Conservation (phyloP, 1,139 yeast species). For the Taphrina wiesneri region DNA sequence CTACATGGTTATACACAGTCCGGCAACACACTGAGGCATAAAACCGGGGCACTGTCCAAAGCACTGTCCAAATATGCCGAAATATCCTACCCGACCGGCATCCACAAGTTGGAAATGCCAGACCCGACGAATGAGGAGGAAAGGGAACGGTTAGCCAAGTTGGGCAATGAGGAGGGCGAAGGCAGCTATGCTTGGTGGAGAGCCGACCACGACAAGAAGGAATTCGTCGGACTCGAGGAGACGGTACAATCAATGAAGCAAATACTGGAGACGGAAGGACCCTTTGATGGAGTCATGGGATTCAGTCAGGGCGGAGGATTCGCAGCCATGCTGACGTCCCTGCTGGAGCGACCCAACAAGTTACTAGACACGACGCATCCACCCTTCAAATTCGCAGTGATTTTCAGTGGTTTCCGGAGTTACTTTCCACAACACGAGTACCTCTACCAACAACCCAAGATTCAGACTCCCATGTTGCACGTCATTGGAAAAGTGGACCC, state of each 20-base stretch:
- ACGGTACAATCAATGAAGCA: slow-evolving; percentile 19
- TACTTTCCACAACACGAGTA: slow-evolving; percentile 56
- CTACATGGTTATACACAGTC: slow-evolving; percentile 34
- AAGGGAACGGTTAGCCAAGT: slow-evolving; percentile 25
- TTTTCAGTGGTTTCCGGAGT: slow-evolving; percentile 76
- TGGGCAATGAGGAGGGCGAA: slow-evolving; percentile 34
- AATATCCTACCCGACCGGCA: slow-evolving; percentile 24
- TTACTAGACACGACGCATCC: slow-evolving; percentile 45
- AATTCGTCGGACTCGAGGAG: slow-evolving; percentile 17
- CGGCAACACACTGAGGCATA: slow-evolving; percentile 31
- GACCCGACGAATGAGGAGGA: slow-evolving; percentile 31
- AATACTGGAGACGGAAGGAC: slow-evolving; percentile 71
- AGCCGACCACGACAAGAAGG: slow-evolving; percentile 23
- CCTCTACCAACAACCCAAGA: slow-evolving; percentile 48
- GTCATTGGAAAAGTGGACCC: slow-evolving; percentile 87
- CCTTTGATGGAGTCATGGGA: slow-evolving; percentile 84
- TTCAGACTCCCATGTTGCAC: slow-evolving; percentile 65
- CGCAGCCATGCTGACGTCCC: slow-evolving; percentile 48
- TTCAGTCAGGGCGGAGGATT: slow-evolving; percentile 94
- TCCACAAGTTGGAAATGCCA: slow-evolving; percentile 18
- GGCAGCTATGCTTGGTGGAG: slow-evolving; percentile 35
- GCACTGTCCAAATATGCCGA: slow-evolving; percentile 25
- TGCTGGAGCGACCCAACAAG: slow-evolving; percentile 32
- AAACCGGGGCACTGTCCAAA: slow-evolving; percentile 30
- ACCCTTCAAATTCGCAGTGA: slow-evolving; percentile 65